Conservation (phyloP, 805 yeast species). For the Monosporozyma servazzii region DNA sequence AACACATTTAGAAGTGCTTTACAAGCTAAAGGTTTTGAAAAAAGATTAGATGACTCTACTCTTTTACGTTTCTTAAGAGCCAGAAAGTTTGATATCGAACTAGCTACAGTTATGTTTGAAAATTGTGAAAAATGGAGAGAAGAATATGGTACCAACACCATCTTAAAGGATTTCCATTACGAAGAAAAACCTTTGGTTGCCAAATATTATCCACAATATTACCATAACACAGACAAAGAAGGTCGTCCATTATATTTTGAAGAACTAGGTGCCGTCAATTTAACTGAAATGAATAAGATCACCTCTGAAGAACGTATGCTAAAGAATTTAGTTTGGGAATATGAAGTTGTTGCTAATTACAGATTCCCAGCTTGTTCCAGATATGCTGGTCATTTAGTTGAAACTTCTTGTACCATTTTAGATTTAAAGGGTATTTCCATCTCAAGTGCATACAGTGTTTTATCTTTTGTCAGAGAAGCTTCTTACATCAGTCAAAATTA, state of each 20-base stretch:
- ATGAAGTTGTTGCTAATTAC: slow-evolving; percentile 75
- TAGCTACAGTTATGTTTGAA: slow-evolving; percentile 73
- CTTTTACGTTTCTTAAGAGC: slow-evolving; percentile 84
- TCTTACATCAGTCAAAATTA: slow-evolving; percentile 91
- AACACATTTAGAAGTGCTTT: slow-evolving; percentile 50
- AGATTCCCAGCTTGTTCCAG: slow-evolving; percentile 94
- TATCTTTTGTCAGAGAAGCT: slow-evolving; percentile 85
- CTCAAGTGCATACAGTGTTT: slow-evolving; percentile 73
- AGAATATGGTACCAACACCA: slow-evolving; percentile 78
- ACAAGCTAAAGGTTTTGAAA: slow-evolving; percentile 54
- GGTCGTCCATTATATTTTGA: slow-evolving; percentile 95
- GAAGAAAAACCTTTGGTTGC: slow-evolving; percentile 90
- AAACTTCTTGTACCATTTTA: slow-evolving; percentile 92
- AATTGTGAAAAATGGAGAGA: slow-evolving; percentile 89
- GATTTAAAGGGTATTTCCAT: slow-evolving; percentile 92
- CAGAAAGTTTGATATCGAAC: slow-evolving; percentile 78
- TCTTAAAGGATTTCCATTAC: slow-evolving; percentile 80
- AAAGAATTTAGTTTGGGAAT: slow-evolving; percentile 94
- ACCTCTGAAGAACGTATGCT: slow-evolving; percentile 95
- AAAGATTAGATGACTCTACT: slow-evolving; percentile 80
- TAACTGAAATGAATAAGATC: slow-evolving; percentile 83
- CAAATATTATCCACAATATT: slow-evolving; percentile 87
- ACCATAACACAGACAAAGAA: slow-evolving; percentile 92
- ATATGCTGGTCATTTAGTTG: slow-evolving; percentile 64
- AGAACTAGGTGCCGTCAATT: slow-evolving; percentile 84